phyloP scores from a whole-genome alignment of 2,329 filamentous ascomycete species.

The Cordyceps javanica region DNA sequence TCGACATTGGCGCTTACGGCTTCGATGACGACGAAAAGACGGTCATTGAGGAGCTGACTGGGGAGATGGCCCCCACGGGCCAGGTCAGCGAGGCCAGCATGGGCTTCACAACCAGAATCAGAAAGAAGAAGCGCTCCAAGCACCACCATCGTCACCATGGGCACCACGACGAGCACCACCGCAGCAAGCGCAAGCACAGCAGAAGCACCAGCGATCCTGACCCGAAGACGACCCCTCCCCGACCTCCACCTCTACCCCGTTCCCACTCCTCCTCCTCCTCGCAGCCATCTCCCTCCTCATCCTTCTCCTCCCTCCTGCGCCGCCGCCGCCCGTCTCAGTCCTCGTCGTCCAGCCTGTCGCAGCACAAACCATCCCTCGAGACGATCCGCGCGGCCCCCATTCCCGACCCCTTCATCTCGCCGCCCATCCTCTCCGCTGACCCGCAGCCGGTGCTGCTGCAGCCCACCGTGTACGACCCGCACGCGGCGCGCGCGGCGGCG shows the following conservation, averaged over 20 bases:
- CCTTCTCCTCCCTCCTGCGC: slow-evolving; percentile 15
- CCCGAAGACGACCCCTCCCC: slow-evolving; percentile 14
- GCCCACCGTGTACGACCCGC: slow-evolving; percentile 51
- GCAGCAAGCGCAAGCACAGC: slow-evolving; percentile 23
- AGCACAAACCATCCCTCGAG: slow-evolving; percentile 20
- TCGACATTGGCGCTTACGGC: slow-evolving; percentile 33
- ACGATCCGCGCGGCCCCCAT: slow-evolving; percentile 20
- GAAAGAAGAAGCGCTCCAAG: slow-evolving; percentile 37
- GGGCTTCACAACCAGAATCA: slow-evolving; percentile 41
- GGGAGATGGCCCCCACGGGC: slow-evolving; percentile 28
- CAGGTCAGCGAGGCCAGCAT: slow-evolving; percentile 24
- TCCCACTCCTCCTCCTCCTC: slow-evolving; percentile 14
- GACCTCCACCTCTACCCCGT: slow-evolving; percentile 11
- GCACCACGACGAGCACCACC: slow-evolving; percentile 20
- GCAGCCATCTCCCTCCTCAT: slow-evolving; percentile 6
- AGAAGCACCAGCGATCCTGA: slow-evolving; percentile 21
- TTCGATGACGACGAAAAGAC: slow-evolving; percentile 29
- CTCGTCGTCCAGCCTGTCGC: slow-evolving; percentile 17
- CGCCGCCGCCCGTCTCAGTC: slow-evolving; percentile 1
- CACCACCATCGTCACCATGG: slow-evolving; percentile 29
- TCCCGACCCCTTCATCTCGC: slow-evolving; percentile 36
- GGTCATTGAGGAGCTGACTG: slow-evolving; percentile 25
- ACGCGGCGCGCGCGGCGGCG: slow-evolving; percentile 11
- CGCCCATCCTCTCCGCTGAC: slow-evolving; percentile 43
- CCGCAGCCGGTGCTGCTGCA: slow-evolving; percentile 49